Evolutionary conservation across 805 yeast genomes (phyloP).

Genomic region (Ogataea methanolica): DNA sequence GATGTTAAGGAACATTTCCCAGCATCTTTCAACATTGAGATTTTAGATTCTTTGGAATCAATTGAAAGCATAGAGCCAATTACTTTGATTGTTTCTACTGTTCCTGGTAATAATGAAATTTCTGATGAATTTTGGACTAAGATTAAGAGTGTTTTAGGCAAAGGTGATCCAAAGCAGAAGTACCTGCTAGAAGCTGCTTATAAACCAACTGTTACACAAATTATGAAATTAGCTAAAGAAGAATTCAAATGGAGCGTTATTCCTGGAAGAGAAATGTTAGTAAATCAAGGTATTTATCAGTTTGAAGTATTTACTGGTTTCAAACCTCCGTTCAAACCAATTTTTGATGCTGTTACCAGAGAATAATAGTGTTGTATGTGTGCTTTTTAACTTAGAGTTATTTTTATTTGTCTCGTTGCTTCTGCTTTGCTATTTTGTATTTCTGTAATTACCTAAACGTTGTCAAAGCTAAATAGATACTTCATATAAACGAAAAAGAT

Average conservation of each 20-base stretch:
- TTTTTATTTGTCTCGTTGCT: background rate
- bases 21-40: constrained; percentile 46
- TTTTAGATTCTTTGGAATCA: constrained; percentile 47
- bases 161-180: constrained; percentile 42
- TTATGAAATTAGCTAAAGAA: constrained; percentile 71
- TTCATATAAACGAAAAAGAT: too few species aligned
- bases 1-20: constrained; percentile 62
- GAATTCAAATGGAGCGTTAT: constrained; percentile 72
- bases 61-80: constrained; percentile 42
- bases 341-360: constrained; percentile 53
- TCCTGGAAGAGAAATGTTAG: constrained; percentile 88
- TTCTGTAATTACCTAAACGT: too few species aligned
- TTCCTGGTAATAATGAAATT: constrained; percentile 77
- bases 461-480: too few species aligned
- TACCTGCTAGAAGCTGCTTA: constrained; percentile 88
- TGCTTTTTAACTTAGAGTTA: background rate
- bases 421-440: background rate
- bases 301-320: constrained; percentile 71
- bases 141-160: constrained; percentile 43
- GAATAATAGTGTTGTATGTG: constrained; percentile 9
- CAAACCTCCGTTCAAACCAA: constrained; percentile 56
- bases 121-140: constrained; percentile 46
- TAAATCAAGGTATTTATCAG: constrained; percentile 89
- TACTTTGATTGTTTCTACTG: constrained; percentile 67
- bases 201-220: constrained; percentile 81